Evolutionary conservation across 2,329 filamentous ascomycete genomes (phyloP).

Genomic region (Tricladium varicosporioides): DNA sequence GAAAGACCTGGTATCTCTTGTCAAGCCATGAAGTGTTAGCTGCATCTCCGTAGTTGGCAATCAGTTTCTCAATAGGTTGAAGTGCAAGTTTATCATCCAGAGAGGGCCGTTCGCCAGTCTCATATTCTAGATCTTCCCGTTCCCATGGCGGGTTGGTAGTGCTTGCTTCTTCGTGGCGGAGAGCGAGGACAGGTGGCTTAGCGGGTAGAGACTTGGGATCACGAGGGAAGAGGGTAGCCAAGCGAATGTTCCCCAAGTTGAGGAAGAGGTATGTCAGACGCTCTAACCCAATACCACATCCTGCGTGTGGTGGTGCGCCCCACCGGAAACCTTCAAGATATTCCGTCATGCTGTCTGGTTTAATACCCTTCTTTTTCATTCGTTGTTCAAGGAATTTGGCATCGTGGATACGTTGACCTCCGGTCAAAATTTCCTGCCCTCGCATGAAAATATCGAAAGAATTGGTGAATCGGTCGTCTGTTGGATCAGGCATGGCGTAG

Average conservation of each 20-base stretch:
- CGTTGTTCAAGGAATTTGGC: slow-evolving; percentile 70
- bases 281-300: slow-evolving; percentile 86
- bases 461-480: slow-evolving; percentile 73
- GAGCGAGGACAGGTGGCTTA: slow-evolving; percentile 55
- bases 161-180: slow-evolving; percentile 86
- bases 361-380: slow-evolving; percentile 73
- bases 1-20: slow-evolving; percentile 84
- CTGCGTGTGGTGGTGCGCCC: slow-evolving; percentile 85
- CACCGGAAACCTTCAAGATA: slow-evolving; percentile 87
- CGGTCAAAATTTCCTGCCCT: slow-evolving; percentile 88
- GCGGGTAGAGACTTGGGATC: slow-evolving; percentile 84
- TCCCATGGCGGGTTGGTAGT: slow-evolving; percentile 69
- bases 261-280: slow-evolving; percentile 84
- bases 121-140: slow-evolving; percentile 26
- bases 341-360: slow-evolving; percentile 81
- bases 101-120: not conserved
- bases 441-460: slow-evolving; percentile 95
- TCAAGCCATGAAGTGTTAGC: slow-evolving; percentile 94
- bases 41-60: slow-evolving; percentile 93
- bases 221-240: slow-evolving; percentile 82
- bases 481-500: slow-evolving; percentile 82
- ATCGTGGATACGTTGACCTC: slow-evolving; percentile 90
- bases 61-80: slow-evolving; percentile 79
- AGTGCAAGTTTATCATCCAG: slow-evolving; percentile 39
- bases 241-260: slow-evolving; percentile 83